Evolutionary conservation across 345 rosid species (phyloP).

Genomic region (Syzygium aromaticum): DNA sequence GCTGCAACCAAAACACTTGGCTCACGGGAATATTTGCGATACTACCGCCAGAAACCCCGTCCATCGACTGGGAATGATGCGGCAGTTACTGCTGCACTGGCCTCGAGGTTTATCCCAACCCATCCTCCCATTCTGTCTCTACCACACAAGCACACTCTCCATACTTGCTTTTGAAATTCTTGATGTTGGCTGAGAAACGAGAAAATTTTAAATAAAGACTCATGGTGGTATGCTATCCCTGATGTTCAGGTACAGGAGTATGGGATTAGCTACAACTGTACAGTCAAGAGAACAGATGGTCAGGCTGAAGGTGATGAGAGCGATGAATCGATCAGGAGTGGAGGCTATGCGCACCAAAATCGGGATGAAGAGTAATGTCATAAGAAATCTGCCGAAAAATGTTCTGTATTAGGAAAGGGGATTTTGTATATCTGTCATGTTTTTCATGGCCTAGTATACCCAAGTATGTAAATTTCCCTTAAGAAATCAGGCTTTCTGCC

Average conservation of each 20-base stretch:
- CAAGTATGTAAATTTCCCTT: neutral
- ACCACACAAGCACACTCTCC: neutral
- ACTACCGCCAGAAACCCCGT: conserved; percentile 86
- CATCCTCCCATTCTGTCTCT: neutral
- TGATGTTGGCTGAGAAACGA: neutral
- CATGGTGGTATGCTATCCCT: neutral
- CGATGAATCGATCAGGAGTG: conserved; percentile 52
- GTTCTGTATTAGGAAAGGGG: conserved; percentile 41
- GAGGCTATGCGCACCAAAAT: conserved; percentile 73
- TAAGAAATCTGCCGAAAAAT: conserved; percentile 78
- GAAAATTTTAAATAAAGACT: neutral
- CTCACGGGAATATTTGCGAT: conserved; percentile 80
- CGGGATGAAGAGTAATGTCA: conserved; percentile 73
- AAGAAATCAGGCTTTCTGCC: neutral
- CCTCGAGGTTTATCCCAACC: conserved; percentile 50
- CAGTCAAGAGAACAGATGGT: conserved; percentile 64
- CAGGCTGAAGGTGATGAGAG: conserved; percentile 69
- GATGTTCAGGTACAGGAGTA: conserved; percentile 62
- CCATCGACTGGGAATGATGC: conserved; percentile 46
- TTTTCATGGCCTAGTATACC: neutral
- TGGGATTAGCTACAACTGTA: conserved; percentile 65
- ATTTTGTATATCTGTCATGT: neutral
- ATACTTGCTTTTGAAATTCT: neutral
- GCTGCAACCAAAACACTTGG: conserved; percentile 60
- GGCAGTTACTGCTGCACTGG: conserved; percentile 56